phyloP scores from a whole-genome alignment of 805 yeast genomes.

The Sugiyamaella floridensis region DNA sequence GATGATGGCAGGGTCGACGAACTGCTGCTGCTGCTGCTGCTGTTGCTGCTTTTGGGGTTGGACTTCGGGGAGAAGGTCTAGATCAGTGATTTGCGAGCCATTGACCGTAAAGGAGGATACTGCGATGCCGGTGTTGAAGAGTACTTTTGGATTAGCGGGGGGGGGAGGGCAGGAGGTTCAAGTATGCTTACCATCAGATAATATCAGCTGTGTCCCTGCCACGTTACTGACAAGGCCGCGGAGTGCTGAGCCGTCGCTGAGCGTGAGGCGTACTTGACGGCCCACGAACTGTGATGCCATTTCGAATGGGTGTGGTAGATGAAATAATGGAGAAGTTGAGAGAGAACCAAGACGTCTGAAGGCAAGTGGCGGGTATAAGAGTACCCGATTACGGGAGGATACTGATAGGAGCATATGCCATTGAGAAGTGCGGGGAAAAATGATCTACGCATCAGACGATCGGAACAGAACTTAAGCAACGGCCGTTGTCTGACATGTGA shows the following conservation, averaged over 20 bases:
- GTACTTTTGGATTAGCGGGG: constrained; percentile 4
- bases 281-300: constrained; percentile 22
- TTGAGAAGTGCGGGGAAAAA: too few species aligned
- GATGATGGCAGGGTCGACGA: constrained; percentile 12
- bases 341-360: background rate
- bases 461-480: too few species aligned
- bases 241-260: constrained; percentile 13
- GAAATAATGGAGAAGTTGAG: background rate
- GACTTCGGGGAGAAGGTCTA: constrained; percentile 16
- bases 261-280: constrained; percentile 18
- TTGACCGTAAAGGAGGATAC: constrained; percentile 7
- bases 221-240: constrained; percentile 19
- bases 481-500: too few species aligned
- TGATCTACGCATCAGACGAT: too few species aligned
- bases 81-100: constrained; percentile 18
- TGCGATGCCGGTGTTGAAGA: constrained; percentile 12
- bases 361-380: background rate
- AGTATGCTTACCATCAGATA: constrained; percentile 11
- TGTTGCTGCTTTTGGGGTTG: constrained; percentile 3
- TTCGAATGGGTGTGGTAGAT: background rate
- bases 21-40: constrained; percentile 2
- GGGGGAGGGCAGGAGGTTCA: background rate
- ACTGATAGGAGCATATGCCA: too few species aligned
- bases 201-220: constrained; percentile 15
- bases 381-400: too few species aligned